Base-by-base conservation (phyloP, 2,329 filamentous ascomycete genomes). In the Sordariomycetes sp. region DNA sequence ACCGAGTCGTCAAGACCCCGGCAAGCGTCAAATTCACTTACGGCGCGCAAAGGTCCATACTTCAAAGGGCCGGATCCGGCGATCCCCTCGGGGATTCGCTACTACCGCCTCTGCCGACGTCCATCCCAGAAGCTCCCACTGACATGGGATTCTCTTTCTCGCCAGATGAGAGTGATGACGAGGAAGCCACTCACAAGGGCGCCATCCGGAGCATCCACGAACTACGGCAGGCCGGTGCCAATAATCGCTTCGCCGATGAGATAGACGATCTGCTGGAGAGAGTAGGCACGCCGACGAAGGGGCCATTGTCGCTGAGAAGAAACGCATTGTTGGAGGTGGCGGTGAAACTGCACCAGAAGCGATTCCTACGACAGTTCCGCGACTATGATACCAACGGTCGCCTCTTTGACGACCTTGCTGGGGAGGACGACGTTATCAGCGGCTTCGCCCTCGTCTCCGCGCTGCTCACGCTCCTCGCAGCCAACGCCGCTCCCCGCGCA, bases 301-400 rank as follows among this genome's bases (percentile, higher is more conserved):
- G 74, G 39, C 67, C 75, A 7, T 72, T 73, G 3, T 80, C 80
- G 0, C 72, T 80, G 64, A 73, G 83, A 61, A 74, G 82, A 56
- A 76, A 77, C 56, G 81, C 80, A 1, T 69, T 86, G 50, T 68
- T 85, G 4, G 82, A 86, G 61, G 67, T 86, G 50, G 77, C 77
- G 1, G 74, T 77, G 52, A 83, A 81, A 63, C 72, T 85, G 50
- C 76, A 78, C 54, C 74, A 85, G 54, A 83, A 84, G 63, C 74
- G 74, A 1, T 90, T 88, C 63, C 73, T 81, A 32, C 75, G 76
- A 20, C 84, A 87, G 60, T 90, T 96, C 63, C 77, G 87, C 22
- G 85, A 90, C 60, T 85, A 89, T 62, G 82, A 83, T 7, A 81
- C 87, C 58, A 87, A 89, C 60, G 78, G 83, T 57, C 80, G 79